Percentiles rank a stretch among this genome's conserved stretches.
These are phyloP conservation scores for Capronia americana DNA, from an alignment of 2,329 filamentous ascomycete species.

Conservation along the genomic window DNA sequence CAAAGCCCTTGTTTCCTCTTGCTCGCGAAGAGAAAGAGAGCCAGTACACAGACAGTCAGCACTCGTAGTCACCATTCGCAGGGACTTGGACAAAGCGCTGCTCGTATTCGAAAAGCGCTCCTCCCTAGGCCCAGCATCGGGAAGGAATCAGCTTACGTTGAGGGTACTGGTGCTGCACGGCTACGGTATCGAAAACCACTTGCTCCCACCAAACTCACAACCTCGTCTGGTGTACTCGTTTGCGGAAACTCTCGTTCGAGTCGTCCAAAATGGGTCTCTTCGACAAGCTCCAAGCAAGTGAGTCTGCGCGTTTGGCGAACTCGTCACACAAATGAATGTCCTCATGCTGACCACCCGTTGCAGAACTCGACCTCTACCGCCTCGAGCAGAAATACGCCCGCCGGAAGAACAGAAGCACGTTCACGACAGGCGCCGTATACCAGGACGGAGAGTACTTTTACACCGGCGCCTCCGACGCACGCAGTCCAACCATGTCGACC, in stretches of 20 bases:
- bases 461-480: conserved; percentile 46
- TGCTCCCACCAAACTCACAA: not conserved
- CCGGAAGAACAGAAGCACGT: conserved; percentile 86
- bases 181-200: not conserved
- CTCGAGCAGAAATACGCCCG: conserved; percentile 95
- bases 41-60: not conserved
- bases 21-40: not conserved
- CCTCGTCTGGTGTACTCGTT: not conserved
- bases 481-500: conserved; percentile 32
- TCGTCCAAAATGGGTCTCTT: conserved; percentile 55
- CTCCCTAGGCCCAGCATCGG: not conserved
- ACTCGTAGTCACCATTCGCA: not conserved
- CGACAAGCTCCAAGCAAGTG: conserved; percentile 59
- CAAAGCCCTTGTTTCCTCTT: not conserved
- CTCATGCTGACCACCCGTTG: conserved; percentile 7
- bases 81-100: not conserved
- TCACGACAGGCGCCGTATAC: conserved; percentile 87
- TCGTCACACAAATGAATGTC: not conserved
- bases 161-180: not conserved
- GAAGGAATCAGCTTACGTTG: conserved; percentile 18
- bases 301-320: conserved; percentile 36
- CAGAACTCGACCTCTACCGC: conserved; percentile 85
- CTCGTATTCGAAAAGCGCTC: not conserved
- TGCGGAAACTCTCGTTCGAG: not conserved
- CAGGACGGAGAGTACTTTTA: conserved; percentile 96